Conservation (phyloP, 805 yeast genomes). For the Myxozyma neglecta region DNA sequence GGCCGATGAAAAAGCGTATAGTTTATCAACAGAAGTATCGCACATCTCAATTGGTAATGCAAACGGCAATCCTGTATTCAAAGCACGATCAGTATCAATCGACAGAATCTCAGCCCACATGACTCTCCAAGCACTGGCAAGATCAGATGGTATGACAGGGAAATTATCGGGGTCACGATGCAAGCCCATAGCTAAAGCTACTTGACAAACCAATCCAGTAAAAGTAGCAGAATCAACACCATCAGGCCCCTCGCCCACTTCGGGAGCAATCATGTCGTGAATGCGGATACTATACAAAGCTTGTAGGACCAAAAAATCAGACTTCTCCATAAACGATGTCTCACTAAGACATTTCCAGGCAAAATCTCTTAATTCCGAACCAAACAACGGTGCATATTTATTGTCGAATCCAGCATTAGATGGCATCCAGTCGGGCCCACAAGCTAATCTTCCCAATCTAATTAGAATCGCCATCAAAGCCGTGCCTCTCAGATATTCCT, state of each 20-base stretch:
- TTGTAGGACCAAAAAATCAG: constrained; percentile 21
- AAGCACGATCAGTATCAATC: constrained; percentile 32
- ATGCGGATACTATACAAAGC: constrained; percentile 34
- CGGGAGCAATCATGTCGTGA: constrained; percentile 27
- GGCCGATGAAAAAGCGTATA: not conserved
- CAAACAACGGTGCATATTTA: constrained; percentile 14
- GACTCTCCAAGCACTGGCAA: constrained; percentile 32
- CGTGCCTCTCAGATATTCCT: constrained; percentile 24
- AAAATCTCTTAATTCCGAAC: constrained; percentile 8
- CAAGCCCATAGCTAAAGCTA: constrained; percentile 36
- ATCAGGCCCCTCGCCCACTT: constrained; percentile 33
- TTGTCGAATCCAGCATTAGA: constrained; percentile 25
- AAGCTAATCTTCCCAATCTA: constrained; percentile 31
- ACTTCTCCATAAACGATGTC: constrained; percentile 18
- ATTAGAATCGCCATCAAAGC: constrained; percentile 30
- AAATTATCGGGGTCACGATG: constrained; percentile 37
- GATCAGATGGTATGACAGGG: constrained; percentile 26
- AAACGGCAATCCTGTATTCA: constrained; percentile 29
- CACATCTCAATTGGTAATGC: constrained; percentile 20
- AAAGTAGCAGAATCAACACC: constrained; percentile 27
- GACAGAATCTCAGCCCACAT: constrained; percentile 35
- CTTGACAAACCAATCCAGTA: constrained; percentile 31
- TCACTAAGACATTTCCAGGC: constrained; percentile 23
- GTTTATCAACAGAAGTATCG: constrained; percentile 16
- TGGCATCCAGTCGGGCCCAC: constrained; percentile 31